Evolutionary conservation across 345 rosid species (phyloP).

Genomic region (Salix udensis): DNA sequence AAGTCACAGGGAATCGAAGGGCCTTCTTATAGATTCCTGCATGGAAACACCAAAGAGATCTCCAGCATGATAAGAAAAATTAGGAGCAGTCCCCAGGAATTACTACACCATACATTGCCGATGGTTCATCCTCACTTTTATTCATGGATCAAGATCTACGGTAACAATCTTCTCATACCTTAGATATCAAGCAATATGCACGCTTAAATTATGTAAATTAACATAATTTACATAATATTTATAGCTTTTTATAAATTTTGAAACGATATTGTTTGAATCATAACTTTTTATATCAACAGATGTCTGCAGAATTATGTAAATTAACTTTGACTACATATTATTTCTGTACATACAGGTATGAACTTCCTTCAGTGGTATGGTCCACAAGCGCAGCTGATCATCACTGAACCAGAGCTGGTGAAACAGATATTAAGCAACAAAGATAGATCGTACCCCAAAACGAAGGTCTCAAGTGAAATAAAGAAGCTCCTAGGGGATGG

Average conservation of each 20-base stretch:
- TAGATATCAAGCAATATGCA: not conserved
- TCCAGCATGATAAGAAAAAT: not conserved
- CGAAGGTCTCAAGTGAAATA: not conserved
- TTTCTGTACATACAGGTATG: constrained; percentile 20
- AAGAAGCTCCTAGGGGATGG: constrained; percentile 44
- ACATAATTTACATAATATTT: too few species aligned
- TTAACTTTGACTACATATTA: not conserved
- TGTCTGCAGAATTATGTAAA: not conserved
- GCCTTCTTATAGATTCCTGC: constrained; percentile 13
- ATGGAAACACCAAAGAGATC: constrained; percentile 14
- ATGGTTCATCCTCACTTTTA: constrained; percentile 10
- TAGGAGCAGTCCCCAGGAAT: constrained; percentile 3
- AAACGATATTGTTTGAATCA: not conserved
- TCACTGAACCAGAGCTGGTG: constrained; percentile 34
- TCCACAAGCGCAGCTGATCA: constrained; percentile 29
- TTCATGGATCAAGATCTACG: constrained; percentile 14
- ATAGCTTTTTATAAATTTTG: not conserved
- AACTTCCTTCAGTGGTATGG: constrained; percentile 41
- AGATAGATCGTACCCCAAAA: constrained; percentile 21
- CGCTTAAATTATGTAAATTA: not conserved
- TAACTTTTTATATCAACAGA: not conserved
- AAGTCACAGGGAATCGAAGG: constrained; percentile 13
- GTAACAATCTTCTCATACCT: not conserved
- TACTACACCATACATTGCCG: not conserved
- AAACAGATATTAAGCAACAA: constrained; percentile 42